phyloP scores from a whole-genome alignment of 805 yeast species.

The Nakazawaea anatomiae region DNA sequence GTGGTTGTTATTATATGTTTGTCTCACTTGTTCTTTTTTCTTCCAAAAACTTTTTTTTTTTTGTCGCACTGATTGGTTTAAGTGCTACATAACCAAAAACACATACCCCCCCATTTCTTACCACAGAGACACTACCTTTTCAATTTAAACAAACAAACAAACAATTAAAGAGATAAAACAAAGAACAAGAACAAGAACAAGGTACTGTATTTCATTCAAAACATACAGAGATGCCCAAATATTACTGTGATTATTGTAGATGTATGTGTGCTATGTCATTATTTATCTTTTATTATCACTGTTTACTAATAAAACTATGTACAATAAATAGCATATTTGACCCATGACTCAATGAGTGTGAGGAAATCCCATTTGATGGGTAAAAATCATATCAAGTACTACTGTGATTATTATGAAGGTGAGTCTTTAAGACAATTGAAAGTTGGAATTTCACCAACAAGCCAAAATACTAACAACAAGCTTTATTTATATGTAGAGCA shows the following conservation, averaged over 20 bases:
- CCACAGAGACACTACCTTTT: background rate
- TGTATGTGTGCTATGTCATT: constrained; percentile 25
- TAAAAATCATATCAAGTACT: constrained; percentile 63
- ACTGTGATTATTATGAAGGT: constrained; percentile 69
- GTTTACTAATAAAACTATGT: background rate
- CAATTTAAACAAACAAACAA: background rate
- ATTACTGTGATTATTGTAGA: constrained; percentile 81
- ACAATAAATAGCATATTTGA: constrained; percentile 45
- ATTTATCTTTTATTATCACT: background rate
- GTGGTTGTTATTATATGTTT: background rate
- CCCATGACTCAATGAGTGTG: constrained; percentile 87
- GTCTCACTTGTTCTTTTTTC: background rate
- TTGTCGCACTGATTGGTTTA: background rate
- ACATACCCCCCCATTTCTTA: too few species aligned
- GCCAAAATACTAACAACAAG: background rate
- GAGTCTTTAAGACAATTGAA: constrained; percentile 11
- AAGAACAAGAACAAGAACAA: background rate
- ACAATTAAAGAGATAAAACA: background rate
- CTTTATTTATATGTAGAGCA: constrained; percentile 9
- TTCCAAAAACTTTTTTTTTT: background rate
- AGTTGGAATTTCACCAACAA: too few species aligned
- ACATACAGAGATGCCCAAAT: constrained; percentile 47
- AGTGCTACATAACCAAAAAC: constrained; percentile 4
- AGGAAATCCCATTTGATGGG: constrained; percentile 77
- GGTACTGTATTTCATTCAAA: background rate